These are phyloP conservation scores for Schwanniomyces occidentalis DNA, from an alignment of 805 yeast genomes.

Conservation along the genomic window DNA sequence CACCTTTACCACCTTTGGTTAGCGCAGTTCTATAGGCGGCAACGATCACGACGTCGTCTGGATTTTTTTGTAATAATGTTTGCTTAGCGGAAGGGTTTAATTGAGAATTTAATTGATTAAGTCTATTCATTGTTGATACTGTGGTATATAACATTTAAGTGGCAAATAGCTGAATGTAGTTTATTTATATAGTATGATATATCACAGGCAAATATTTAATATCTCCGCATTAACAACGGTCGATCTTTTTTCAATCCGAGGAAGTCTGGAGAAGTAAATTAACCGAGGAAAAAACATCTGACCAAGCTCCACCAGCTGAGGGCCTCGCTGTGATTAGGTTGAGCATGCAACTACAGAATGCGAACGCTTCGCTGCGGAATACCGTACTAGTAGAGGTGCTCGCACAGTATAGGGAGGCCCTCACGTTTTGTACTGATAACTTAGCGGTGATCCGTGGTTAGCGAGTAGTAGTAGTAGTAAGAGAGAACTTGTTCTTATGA, in stretches of 20 bases:
- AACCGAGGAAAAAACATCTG: constrained; percentile 3
- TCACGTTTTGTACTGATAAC: too few species aligned
- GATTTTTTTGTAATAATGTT: constrained; percentile 53
- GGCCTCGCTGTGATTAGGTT: too few species aligned
- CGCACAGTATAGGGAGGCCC: too few species aligned
- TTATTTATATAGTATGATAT: constrained; percentile 3
- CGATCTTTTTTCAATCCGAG: constrained; percentile 1
- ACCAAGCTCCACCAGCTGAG: too few species aligned
- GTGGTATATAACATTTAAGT: not conserved
- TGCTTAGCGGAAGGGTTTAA: constrained; percentile 42
- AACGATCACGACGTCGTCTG: constrained; percentile 89
- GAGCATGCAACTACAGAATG: too few species aligned
- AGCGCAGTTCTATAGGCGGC: constrained; percentile 90
- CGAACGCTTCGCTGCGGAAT: too few species aligned
- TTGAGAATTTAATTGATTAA: constrained; percentile 47
- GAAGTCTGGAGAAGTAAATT: constrained; percentile 1
- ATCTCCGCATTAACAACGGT: constrained; percentile 4
- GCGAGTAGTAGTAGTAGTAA: too few species aligned
- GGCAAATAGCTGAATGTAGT: constrained; percentile 2
- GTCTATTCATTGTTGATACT: constrained; percentile 42
- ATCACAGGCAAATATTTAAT: constrained; percentile 4
- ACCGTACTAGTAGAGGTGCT: too few species aligned
- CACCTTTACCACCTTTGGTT: constrained; percentile 84
- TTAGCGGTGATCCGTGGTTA: too few species aligned
- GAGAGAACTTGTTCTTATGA: too few species aligned